A percentile compares a stretch with the other conserved stretches of the same genome.
These are phyloP conservation scores for Phalaenopsis equestris DNA, from an alignment of 106 monocot genomes.

Conservation along the genomic window DNA sequence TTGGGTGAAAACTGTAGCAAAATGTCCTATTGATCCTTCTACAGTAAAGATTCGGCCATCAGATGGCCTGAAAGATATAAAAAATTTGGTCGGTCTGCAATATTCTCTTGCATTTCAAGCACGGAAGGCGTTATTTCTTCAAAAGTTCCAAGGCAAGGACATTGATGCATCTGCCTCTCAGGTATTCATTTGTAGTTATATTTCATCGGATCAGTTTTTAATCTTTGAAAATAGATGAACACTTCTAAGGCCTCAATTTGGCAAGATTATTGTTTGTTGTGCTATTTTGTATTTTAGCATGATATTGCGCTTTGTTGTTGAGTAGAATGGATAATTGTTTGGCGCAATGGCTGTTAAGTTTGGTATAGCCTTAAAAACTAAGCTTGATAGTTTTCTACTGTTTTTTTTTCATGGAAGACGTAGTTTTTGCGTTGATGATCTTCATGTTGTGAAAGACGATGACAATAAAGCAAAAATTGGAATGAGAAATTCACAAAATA, in stretches of 20 bases:
- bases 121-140: slow-evolving; percentile 28
- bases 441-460: neutral
- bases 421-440: neutral
- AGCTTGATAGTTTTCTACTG: neutral
- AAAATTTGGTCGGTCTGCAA: slow-evolving; percentile 4
- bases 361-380: neutral
- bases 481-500: too few relatives aligned
- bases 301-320: neutral
- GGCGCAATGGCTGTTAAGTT: neutral
- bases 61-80: slow-evolving; percentile 12
- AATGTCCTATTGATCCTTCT: slow-evolving; percentile 25
- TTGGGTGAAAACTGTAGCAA: slow-evolving; percentile 52
- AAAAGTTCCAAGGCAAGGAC: slow-evolving; percentile 3
- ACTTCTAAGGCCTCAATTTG: neutral
- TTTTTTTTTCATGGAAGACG: neutral
- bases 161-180: slow-evolving; percentile 9
- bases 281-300: neutral
- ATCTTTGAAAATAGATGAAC: neutral
- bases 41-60: neutral
- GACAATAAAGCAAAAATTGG: too few relatives aligned
- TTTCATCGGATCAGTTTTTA: neutral
- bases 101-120: slow-evolving; percentile 20
- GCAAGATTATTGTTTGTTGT: neutral
- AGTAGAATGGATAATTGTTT: neutral
- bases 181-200: slow-evolving; percentile 24